Evolutionary conservation across 23 red algal genomes (phyloP).

Genomic region (Gracilariopsis chorda): DNA sequence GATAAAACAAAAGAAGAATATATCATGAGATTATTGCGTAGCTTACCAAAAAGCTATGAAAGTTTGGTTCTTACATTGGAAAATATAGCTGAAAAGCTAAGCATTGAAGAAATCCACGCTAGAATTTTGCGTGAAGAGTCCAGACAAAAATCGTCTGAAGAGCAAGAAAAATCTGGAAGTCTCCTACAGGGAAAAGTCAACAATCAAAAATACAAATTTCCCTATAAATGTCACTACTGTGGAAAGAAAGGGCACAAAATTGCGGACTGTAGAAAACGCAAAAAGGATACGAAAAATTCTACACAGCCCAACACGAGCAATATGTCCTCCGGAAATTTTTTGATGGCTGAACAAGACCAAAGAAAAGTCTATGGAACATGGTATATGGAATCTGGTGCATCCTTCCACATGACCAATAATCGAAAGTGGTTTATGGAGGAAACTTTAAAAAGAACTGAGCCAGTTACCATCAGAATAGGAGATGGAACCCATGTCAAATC

Average conservation of each 20-base stretch:
- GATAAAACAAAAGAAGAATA: neutral
- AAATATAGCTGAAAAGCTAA: neutral
- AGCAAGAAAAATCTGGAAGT: too few relatives aligned
- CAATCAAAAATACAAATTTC: too few relatives aligned
- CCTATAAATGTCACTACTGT: neutral
- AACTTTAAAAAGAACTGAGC: neutral
- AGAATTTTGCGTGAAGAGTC: neutral
- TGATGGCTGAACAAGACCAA: neutral
- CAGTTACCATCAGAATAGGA: neutral
- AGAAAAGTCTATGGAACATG: neutral
- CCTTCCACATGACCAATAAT: neutral
- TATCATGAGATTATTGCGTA: neutral
- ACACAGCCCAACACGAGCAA: neutral
- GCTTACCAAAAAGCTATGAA: neutral
- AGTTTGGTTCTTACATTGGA: neutral
- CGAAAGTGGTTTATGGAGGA: neutral
- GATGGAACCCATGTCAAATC: neutral
- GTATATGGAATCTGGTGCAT: conserved; percentile 12
- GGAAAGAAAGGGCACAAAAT: neutral
- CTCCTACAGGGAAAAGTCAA: too few relatives aligned
- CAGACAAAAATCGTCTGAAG: too few relatives aligned
- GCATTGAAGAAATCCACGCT: neutral
- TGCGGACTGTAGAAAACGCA: neutral
- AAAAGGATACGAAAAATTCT: neutral
- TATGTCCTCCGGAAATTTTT: neutral